Base-by-base conservation (phyloP, 2,329 filamentous ascomycete genomes). In the Pseudogymnoascus verrucosus region DNA sequence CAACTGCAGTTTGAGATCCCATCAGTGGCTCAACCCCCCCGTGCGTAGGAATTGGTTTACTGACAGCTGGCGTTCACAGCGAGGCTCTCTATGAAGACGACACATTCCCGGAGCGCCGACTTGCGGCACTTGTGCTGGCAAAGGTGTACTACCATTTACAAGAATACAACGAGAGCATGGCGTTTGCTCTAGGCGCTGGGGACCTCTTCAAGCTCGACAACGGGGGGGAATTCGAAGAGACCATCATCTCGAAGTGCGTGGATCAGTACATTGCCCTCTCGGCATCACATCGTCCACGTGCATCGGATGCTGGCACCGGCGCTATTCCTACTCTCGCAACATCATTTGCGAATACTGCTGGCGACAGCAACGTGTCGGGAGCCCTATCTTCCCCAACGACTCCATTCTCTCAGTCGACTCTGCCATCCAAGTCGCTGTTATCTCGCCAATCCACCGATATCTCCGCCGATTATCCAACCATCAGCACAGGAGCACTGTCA, bases 121-220 rank as follows among this genome's bases (percentile, higher is more conserved):
- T 99, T 64, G 95, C 95, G 63, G 95, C 95, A 62, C 84, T 99
- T 60, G 92, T 99, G 63, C 89, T 96, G 47, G 90, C 95, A 70
- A 99, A 99, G 83, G 92, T 98, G 69, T 99, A 98, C 80, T 99
- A 98, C 75, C 95, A 99, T 75, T 87, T 99, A 62, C 92, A 97
- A 78, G 95, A 95, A 76, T 99, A 99, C 81, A 95, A 97, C 75
- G 95, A 99, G 80, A 97, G 93, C 78, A 98, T 99, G 93, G 90
- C 91, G 62, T 98, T 99, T 77, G 95, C 95, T 67, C 85, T 99
- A 54, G 93, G 92, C 65, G 93, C 95, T 23, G 95, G 95, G 65
- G 91, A 97, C 74, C 87, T 96, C 60, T 97, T 99, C 82, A 91
- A 96, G 79, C 85, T 98, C 68, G 90, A 97, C 72, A 84, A 88